Conservation (phyloP, 495 filamentous ascomycete genomes). For the Lentithecium fluviatile region DNA sequence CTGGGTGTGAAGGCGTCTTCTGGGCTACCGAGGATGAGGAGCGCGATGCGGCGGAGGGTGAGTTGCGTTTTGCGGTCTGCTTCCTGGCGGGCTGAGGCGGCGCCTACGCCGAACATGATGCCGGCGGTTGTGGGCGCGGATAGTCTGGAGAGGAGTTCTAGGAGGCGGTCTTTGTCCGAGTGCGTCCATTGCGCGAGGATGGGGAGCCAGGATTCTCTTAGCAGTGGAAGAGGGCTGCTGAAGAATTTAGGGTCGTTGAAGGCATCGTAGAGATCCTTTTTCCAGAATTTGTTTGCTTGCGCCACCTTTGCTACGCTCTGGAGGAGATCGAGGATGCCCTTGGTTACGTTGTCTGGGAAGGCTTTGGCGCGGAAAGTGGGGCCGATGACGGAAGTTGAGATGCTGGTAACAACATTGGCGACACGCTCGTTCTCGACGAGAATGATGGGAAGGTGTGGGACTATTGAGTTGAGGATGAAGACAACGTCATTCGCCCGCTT, state of each 20-base stretch:
- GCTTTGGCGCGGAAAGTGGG: conserved; percentile 80
- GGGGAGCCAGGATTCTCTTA: conserved; percentile 74
- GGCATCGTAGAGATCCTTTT: conserved; percentile 85
- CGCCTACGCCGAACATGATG: conserved; percentile 96
- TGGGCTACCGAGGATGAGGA: conserved; percentile 70
- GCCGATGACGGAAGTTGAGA: conserved; percentile 79
- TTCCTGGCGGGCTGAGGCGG: conserved; percentile 88
- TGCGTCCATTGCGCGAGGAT: conserved; percentile 79
- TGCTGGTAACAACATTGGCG: conserved; percentile 68
- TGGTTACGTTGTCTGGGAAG: conserved; percentile 83
- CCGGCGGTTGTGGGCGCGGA: conserved; percentile 89
- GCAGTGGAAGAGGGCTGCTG: conserved; percentile 57
- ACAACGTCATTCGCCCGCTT: conserved; percentile 62
- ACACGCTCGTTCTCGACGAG: conserved; percentile 84
- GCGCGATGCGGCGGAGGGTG: conserved; percentile 78
- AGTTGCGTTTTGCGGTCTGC: conserved; percentile 91
- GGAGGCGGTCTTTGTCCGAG: conserved; percentile 82
- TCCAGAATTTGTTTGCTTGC: conserved; percentile 84
- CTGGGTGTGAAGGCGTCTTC: conserved; percentile 77
- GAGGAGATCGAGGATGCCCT: conserved; percentile 66
- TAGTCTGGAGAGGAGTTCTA: conserved; percentile 74
- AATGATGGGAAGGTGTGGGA: conserved; percentile 81
- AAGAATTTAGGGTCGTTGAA: conserved; percentile 92
- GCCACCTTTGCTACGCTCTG: conserved; percentile 74
- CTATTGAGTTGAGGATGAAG: conserved; percentile 71